Percentiles rank a stretch among this genome's conserved stretches.
Conservation (phyloP, 495 filamentous ascomycete genomes). For the Letharia columbiana region DNA sequence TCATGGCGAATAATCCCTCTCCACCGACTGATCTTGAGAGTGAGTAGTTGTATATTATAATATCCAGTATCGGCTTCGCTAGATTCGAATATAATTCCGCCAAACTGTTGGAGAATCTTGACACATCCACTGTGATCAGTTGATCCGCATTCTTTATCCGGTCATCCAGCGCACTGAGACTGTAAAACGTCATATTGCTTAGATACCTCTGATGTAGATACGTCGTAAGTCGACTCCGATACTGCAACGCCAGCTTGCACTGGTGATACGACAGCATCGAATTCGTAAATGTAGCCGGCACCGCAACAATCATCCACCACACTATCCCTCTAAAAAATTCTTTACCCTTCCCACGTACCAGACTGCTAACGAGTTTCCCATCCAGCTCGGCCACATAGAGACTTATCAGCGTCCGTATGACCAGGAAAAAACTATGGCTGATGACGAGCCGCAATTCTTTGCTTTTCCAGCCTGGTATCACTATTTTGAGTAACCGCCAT, state of each 20-base stretch:
- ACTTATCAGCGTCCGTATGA: slow-evolving; percentile 82
- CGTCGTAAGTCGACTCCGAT: slow-evolving; percentile 82
- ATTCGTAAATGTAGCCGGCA: slow-evolving; percentile 98
- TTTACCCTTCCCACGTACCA: slow-evolving; percentile 84
- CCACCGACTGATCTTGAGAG: slow-evolving; percentile 88
- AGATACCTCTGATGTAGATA: slow-evolving; percentile 92
- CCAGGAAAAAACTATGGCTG: slow-evolving; percentile 81
- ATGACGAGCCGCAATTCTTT: slow-evolving; percentile 78
- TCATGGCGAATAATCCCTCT: slow-evolving; percentile 91
- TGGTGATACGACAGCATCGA: slow-evolving; percentile 99
- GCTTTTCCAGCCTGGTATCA: slow-evolving; percentile 80
- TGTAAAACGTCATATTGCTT: slow-evolving; percentile 94
- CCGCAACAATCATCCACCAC: slow-evolving; percentile 97
- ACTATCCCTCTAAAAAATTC: slow-evolving; percentile 83
- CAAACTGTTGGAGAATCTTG: slow-evolving; percentile 89
- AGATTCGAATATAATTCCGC: slow-evolving; percentile 95
- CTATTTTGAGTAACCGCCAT: slow-evolving; percentile 70
- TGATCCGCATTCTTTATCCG: slow-evolving; percentile 98
- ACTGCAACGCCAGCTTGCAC: slow-evolving; percentile 84
- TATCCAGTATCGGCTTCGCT: slow-evolving; percentile 91
- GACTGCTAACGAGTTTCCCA: slow-evolving; percentile 77
- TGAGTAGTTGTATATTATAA: slow-evolving; percentile 92
- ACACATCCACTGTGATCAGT: slow-evolving; percentile 90
- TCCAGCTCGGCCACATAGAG: slow-evolving; percentile 95
- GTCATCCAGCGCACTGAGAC: slow-evolving; percentile 88